Evolutionary conservation across 768 basidiomycete genomes (phyloP), one percentile per base, ranked within the genome.

Genomic region (Saitozyma podzolica): DNA sequence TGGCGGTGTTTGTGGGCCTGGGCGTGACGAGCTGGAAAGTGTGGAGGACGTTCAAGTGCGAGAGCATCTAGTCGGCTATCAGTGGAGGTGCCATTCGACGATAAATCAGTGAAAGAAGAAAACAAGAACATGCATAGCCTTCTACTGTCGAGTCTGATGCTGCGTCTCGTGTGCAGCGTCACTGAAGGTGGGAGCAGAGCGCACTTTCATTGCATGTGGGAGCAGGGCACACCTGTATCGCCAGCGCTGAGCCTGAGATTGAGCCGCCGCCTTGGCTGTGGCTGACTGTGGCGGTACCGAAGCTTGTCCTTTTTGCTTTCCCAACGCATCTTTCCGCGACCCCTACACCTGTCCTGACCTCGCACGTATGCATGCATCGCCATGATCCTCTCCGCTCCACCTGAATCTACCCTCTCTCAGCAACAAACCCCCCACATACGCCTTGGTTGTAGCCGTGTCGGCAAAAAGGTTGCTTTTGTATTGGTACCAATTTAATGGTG

Each of bases 1-100:
- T 89, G 13, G 89, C 87, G 0, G 82, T 90, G 3, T 83, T 83
- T 0, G 69, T 88, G 6, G 89, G 88, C 10, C 54, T 80, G 29
- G 62, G 69, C 10, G 61, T 74, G 17, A 78, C 77, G 0, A 58
- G 66, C 9, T 68, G 68, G 58, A 81, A 80, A 56, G 76, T 80
- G 17, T 68, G 67, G 58, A 69, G 61, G 59, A 77, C 77, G 3
- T 80, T 80, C 65, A 74, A 69, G 49, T 67, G 73, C 60, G 73
- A 73, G 47, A 71, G 66, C 42, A 56, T 78, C 10, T 76, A 70
- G 59, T 5, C 29, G 29, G 29, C 29, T 29, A 2, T 2, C 2
- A 29, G 29, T 5, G 37, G 50, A 11, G 3, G 39, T 9, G 19
- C 39, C 16, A 17, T 20, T 2, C 16, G 54, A 55, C 39, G 37